Evolutionary conservation across 352 stramenopile species (phyloP).

Genomic region (Globisporangium nagaii): DNA sequence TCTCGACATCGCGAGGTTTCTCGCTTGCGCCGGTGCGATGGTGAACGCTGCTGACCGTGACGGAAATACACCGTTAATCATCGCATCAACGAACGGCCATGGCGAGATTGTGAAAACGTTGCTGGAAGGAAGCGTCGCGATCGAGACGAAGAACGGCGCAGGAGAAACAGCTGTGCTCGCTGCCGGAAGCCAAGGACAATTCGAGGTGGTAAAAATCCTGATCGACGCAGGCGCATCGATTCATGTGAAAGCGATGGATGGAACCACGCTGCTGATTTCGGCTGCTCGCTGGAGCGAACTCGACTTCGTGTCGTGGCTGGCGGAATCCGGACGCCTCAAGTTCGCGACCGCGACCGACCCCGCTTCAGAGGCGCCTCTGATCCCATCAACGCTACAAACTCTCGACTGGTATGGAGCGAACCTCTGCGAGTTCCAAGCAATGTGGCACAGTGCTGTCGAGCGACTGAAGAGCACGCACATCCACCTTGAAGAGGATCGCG

Average conservation of each 20-base stretch:
- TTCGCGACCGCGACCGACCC: neutral
- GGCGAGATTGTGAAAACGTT: neutral
- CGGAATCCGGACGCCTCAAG: neutral
- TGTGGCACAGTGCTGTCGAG: neutral
- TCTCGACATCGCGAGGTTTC: neutral
- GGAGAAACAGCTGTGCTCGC: slow-evolving; percentile 1
- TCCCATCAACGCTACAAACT: neutral
- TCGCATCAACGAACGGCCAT: neutral
- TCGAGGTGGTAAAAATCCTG: neutral
- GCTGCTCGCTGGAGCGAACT: neutral
- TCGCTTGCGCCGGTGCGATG: neutral
- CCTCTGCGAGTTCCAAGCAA: slow-evolving; percentile 1
- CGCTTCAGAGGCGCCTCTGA: neutral
- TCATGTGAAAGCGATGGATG: neutral
- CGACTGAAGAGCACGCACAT: neutral
- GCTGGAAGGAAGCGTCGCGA: neutral
- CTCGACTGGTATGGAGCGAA: neutral
- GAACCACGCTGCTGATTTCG: slow-evolving; percentile 1
- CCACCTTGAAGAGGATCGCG: neutral
- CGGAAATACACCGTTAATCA: neutral
- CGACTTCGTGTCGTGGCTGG: neutral
- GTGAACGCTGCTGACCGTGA: neutral
- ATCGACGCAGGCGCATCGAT: neutral
- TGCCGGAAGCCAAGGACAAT: neutral
- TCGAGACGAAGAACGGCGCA: neutral